Evolutionary conservation across 306 rosid species (phyloP).

Genomic region (Bauhinia variegata): DNA sequence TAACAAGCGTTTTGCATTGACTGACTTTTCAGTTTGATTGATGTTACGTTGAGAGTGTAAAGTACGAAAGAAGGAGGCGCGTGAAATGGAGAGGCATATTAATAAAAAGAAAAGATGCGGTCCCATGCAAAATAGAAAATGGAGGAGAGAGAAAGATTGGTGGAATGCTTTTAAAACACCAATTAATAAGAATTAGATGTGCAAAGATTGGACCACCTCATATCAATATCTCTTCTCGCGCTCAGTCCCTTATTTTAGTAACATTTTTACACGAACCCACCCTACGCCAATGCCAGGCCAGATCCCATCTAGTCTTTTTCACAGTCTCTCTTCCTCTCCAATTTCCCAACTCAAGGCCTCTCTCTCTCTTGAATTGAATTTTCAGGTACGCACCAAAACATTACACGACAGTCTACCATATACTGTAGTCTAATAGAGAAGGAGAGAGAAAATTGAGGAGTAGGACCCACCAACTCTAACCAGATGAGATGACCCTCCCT

Average conservation of each 20-base stretch:
- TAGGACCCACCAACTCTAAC: constrained; percentile 37
- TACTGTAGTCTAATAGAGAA: no score
- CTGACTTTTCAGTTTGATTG: neutral
- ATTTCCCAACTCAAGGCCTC: no score
- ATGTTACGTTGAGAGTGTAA: no score
- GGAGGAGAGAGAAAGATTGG: constrained; percentile 43
- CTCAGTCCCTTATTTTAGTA: constrained; percentile 63
- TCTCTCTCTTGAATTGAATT: no score
- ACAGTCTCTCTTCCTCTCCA: neutral
- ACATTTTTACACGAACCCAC: no score
- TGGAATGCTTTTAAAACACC: constrained; percentile 62
- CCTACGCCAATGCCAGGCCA: no score
- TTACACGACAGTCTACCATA: no score
- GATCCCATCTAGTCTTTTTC: no score
- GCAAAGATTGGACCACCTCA: constrained; percentile 94
- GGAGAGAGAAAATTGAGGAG: no score
- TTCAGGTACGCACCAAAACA: no score
- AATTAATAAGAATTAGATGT: constrained; percentile 76
- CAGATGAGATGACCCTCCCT: neutral
- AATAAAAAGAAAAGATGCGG: constrained; percentile 41
- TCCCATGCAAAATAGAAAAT: constrained; percentile 42
- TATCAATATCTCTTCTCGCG: constrained; percentile 44
- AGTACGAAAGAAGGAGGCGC: no score
- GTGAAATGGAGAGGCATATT: constrained; percentile 44
- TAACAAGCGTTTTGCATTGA: no score